Conservation (phyloP, 768 basidiomycete species). For the Asterophora lycoperdoides region DNA sequence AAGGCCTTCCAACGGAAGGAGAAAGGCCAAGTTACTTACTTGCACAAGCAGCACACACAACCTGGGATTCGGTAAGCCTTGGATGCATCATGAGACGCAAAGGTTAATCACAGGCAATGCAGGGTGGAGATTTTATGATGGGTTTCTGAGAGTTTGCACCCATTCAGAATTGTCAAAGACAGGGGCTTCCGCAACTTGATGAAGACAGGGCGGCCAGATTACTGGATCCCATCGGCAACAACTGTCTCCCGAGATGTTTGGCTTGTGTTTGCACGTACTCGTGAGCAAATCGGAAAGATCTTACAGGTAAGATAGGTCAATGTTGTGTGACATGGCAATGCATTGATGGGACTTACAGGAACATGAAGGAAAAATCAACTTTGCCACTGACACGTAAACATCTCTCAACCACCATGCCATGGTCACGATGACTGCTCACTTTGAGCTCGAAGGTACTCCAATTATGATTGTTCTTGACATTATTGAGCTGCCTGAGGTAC, state of each 20-base stretch:
- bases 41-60: too few relatives aligned
- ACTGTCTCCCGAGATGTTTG: conserved; percentile 27
- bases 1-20: too few relatives aligned
- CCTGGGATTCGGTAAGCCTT: too few relatives aligned
- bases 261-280: conserved; percentile 20
- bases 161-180: conserved; percentile 29
- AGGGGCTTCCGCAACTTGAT: conserved; percentile 24
- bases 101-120: too few relatives aligned
- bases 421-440: conserved; percentile 26
- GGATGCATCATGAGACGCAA: too few relatives aligned
- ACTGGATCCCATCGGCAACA: conserved; percentile 25
- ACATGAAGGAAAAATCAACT: conserved; percentile 26
- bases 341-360: conserved; percentile 15
- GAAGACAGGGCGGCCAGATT: conserved; percentile 26
- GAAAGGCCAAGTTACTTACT: too few relatives aligned
- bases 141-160: conserved; percentile 25
- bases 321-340: background rate
- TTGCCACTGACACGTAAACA: conserved; percentile 33
- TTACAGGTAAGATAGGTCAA: conserved; percentile 16
- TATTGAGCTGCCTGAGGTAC: too few relatives aligned
- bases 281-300: conserved; percentile 22
- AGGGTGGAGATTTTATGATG: too few relatives aligned
- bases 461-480: too few relatives aligned
- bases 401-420: conserved; percentile 29
- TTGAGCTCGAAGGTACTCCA: too few relatives aligned